These are phyloP conservation scores for Limonium bicolor DNA, from an alignment of 148 eudicot genomes.

Conservation along the genomic window DNA sequence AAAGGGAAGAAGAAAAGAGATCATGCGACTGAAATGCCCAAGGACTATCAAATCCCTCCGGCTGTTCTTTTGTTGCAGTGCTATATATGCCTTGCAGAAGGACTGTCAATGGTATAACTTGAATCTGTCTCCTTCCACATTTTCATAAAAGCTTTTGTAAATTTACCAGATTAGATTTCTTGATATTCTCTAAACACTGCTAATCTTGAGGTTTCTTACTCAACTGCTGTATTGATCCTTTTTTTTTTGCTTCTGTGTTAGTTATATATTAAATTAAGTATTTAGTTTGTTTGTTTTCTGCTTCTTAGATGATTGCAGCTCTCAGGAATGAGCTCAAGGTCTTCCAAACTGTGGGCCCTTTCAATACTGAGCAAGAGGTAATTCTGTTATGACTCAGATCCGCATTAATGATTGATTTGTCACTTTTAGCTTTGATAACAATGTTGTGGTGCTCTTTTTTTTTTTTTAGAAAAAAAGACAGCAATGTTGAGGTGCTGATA, in stretches of 20 bases:
- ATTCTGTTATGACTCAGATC: no score
- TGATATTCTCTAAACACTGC: no score
- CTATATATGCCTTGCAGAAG: conserved; percentile 82
- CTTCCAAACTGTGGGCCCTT: conserved; percentile 46
- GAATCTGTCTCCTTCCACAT: no score
- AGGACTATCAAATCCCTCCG: conserved; percentile 60
- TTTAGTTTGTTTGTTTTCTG: background rate
- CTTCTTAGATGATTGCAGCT: conserved; percentile 81
- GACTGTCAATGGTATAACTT: conserved; percentile 87
- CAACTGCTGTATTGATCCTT: background rate
- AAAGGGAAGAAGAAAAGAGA: conserved; percentile 89
- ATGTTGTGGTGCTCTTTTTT: no score
- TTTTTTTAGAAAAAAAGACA: no score
- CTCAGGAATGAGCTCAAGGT: conserved; percentile 63
- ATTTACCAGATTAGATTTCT: conserved; percentile 9
- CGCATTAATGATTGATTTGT: no score
- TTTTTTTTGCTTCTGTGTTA: background rate
- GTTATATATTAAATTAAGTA: background rate
- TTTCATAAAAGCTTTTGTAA: no score
- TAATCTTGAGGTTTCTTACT: no score
- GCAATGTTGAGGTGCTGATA: no score
- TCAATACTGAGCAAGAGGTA: conserved; percentile 96
- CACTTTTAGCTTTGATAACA: no score
- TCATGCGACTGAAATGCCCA: conserved; percentile 42
- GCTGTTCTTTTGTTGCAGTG: conserved; percentile 70